Evolutionary conservation across 768 basidiomycete genomes (phyloP), one percentile per base, ranked within the genome.

Genomic region (Dioszegia hungarica): DNA sequence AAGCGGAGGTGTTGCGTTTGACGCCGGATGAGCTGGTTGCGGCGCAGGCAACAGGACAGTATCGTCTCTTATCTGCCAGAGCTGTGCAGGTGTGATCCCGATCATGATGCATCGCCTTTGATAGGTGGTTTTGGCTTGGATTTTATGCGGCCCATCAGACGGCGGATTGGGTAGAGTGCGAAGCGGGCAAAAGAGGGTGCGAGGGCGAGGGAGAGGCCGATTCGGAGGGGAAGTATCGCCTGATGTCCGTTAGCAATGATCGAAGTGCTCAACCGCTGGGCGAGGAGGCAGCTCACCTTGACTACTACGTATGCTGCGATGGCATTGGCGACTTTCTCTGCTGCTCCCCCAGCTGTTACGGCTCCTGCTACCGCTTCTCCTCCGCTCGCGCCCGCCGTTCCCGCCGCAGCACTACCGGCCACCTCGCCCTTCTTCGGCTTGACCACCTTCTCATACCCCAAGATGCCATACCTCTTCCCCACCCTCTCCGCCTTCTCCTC

Each of bases 321-420:
- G 2, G 84, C 88, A 70, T 91, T 90, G 3, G 88, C 86, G 5
- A 90, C 82, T 67, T 90, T 87, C 15, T 86, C 85, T 10, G 85
- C 86, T 33, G 89, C 73, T 55, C 77, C 44, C 5, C 50, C 45
- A 15, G 33, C 51, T 28, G 31, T 40, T 52, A 54, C 57, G 55
- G 62, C n/a, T 43, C 22, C 48, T 47, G 17, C 58, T 45, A 47
- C 3, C 39, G 57, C 47, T 47, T 49, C 51, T 11, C 29, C 37
- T 29, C 15, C 51, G 19, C n/a, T 19, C 19, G 25, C 74, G 38
- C 39, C 59, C 47, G 31, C n/a, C 24, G 33, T n/a, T n/a, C n/a
- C n/a, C n/a, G n/a, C n/a, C n/a, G n/a, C n/a, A n/a, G n/a, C n/a
- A n/a, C n/a, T n/a, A 47, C n/a, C 22, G 43, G 25, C 61, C 56